A percentile compares a stretch with the other conserved stretches of the same genome.
phyloP scores from a whole-genome alignment of 768 basidiomycete genomes.

The Lepiota brunneoincarnata region DNA sequence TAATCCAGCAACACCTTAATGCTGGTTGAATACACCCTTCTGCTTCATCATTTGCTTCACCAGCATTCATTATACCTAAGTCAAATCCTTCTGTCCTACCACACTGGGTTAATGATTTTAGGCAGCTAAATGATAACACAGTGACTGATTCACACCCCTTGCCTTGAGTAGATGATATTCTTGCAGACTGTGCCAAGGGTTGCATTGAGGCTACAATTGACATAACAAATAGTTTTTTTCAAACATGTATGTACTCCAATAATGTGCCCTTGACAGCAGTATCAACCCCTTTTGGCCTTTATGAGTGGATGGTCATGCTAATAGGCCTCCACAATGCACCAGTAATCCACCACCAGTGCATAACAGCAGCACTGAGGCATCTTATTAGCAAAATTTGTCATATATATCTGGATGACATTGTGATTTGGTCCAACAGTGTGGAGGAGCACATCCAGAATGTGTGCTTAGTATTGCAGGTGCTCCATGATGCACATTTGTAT shows the following conservation, averaged over 20 bases:
- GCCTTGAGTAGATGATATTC: constrained; percentile 27
- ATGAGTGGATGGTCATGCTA: constrained; percentile 43
- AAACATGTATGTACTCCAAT: constrained; percentile 20
- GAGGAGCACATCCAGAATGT: constrained; percentile 15
- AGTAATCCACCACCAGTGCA: constrained; percentile 24
- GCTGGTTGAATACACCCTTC: constrained; percentile 28
- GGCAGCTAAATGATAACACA: constrained; percentile 27
- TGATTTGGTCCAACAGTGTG: constrained; percentile 20
- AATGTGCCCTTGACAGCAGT: constrained; percentile 31
- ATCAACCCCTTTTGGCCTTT: constrained; percentile 33
- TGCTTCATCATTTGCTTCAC: constrained; percentile 23
- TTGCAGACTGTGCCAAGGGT: constrained; percentile 30
- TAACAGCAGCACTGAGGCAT: constrained; percentile 22
- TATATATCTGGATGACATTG: constrained; percentile 24
- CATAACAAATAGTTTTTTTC: constrained; percentile 23
- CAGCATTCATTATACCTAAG: constrained; percentile 36
- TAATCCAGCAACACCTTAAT: constrained; percentile 29
- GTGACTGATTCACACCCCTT: constrained; percentile 27
- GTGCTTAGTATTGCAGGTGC: constrained; percentile 12
- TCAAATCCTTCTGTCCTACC: constrained; percentile 23
- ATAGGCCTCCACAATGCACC: constrained; percentile 23
- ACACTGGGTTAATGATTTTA: constrained; percentile 34
- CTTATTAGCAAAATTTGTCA: constrained; percentile 23
- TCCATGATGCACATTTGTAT: constrained; percentile 1
- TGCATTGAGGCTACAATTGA: constrained; percentile 27